Percentiles rank a stretch among this genome's conserved stretches.
Conservation (phyloP, 2,329 filamentous ascomycete genomes). For the Monosporascus cannonballus region DNA sequence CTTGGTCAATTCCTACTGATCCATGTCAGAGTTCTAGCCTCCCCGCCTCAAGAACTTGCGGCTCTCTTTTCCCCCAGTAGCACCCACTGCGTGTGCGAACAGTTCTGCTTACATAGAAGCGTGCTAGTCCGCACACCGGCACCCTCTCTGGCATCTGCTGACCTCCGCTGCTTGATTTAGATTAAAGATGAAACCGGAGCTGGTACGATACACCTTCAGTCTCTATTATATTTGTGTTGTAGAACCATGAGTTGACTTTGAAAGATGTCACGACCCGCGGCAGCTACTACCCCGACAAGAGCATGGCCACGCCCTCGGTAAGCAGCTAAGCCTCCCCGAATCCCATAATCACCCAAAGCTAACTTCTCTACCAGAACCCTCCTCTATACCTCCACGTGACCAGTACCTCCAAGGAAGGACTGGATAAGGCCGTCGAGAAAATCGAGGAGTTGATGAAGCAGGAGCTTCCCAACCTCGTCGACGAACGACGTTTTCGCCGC, state of each 20-base stretch:
- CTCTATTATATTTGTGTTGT: conserved; percentile 39
- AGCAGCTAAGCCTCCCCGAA: conserved; percentile 29
- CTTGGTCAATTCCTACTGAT: conserved; percentile 63
- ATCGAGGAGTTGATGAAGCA: conserved; percentile 96
- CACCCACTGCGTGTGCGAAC: conserved; percentile 45
- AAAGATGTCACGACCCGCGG: conserved; percentile 98
- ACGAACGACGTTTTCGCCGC: conserved; percentile 85
- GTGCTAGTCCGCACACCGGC: conserved; percentile 55
- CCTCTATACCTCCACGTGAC: conserved; percentile 94
- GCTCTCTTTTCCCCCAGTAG: conserved; percentile 27
- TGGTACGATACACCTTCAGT: conserved; percentile 72
- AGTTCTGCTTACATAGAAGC: conserved; percentile 65
- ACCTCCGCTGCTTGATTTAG: conserved; percentile 87
- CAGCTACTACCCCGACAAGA: conserved; percentile 95
- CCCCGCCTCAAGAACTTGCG: conserved; percentile 21
- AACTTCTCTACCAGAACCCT: conserved; percentile 58
- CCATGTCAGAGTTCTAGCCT: conserved; percentile 34
- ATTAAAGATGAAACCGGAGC: conserved; percentile 99
- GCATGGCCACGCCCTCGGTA: conserved; percentile 90
- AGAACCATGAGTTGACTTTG: conserved; percentile 52
- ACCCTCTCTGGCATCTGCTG: conserved; percentile 86
- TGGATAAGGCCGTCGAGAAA: conserved; percentile 79
- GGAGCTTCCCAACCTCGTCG: conserved; percentile 89
- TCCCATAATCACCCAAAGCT: conserved; percentile 1
- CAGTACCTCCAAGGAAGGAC: conserved; percentile 83